A percentile compares a stretch with the other conserved stretches of the same genome.
phyloP scores from a whole-genome alignment of 441 rosid genomes.

The Bruguiera hainesii region DNA sequence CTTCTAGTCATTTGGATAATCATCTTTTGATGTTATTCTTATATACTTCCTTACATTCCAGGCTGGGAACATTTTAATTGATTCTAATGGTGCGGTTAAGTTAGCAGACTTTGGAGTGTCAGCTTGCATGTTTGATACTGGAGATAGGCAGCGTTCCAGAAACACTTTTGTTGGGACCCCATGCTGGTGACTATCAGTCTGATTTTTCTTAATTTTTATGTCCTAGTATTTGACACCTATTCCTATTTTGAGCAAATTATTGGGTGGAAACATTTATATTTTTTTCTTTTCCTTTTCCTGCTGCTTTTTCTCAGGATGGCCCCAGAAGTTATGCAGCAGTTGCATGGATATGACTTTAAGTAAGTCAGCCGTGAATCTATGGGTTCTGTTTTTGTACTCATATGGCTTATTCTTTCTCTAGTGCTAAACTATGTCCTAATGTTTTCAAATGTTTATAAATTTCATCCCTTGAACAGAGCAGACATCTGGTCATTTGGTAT shows the following conservation, averaged over 20 bases:
- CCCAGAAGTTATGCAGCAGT: constrained; percentile 99
- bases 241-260: neutral
- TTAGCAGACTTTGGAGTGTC: constrained; percentile 97
- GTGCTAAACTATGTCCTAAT: constrained; percentile 13
- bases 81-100: constrained; percentile 75
- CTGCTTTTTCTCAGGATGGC: constrained; percentile 76
- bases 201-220: neutral
- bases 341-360: constrained; percentile 99
- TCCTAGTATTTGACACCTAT: neutral
- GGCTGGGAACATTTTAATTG: constrained; percentile 93
- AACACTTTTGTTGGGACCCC: constrained; percentile 99
- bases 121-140: constrained; percentile 96
- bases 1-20: too few species aligned
- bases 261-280: neutral
- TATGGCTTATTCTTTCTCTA: constrained; percentile 2
- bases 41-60: constrained; percentile 33
- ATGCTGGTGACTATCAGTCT: constrained; percentile 64
- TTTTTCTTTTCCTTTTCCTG: constrained; percentile 1
- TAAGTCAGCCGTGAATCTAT: constrained; percentile 38
- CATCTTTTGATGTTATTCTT: constrained; percentile 7
- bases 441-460: constrained; percentile 15
- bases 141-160: constrained; percentile 94
- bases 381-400: neutral
- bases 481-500: constrained; percentile 97
- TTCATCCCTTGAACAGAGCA: constrained; percentile 62